A percentile compares a stretch with the other conserved stretches of the same genome.
Evolutionary conservation across 805 yeast genomes (phyloP).

Genomic region (Candida caryicola): DNA sequence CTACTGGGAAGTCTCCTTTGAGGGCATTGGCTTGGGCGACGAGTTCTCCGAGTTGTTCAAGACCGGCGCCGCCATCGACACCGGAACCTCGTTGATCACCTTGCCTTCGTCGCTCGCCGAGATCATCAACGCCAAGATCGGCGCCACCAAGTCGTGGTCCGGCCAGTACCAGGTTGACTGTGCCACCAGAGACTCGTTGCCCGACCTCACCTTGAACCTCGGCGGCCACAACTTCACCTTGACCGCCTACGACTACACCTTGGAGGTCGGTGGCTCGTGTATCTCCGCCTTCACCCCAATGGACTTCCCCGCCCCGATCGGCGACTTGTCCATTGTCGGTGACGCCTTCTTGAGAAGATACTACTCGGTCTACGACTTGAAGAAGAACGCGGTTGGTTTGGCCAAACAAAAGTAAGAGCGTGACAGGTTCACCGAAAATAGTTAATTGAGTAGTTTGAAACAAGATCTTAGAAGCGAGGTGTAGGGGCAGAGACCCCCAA

Average conservation of each 20-base stretch:
- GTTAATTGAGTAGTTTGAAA: too few relatives aligned
- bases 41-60: constrained; percentile 79
- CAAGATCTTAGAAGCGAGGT: too few relatives aligned
- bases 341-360: constrained; percentile 95
- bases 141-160: constrained; percentile 95
- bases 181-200: constrained; percentile 75
- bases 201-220: constrained; percentile 88
- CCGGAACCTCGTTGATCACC: constrained; percentile 95
- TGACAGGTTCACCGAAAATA: background rate
- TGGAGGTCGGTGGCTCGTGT: constrained; percentile 94
- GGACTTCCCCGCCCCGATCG: constrained; percentile 97
- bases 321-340: constrained; percentile 94
- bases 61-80: constrained; percentile 97
- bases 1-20: constrained; percentile 97
- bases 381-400: constrained; percentile 89
- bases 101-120: constrained; percentile 95
- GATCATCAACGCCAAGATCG: constrained; percentile 90
- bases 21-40: constrained; percentile 87
- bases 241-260: constrained; percentile 84
- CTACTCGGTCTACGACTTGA: constrained; percentile 91
- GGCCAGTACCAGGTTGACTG: constrained; percentile 96
- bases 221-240: constrained; percentile 90
- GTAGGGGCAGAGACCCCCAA: too few relatives aligned
- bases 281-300: constrained; percentile 94
- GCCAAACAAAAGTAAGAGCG: constrained; percentile 57